Evolutionary conservation across 139 green algal species (phyloP).

Genomic region (Coccomyxa sp.): DNA sequence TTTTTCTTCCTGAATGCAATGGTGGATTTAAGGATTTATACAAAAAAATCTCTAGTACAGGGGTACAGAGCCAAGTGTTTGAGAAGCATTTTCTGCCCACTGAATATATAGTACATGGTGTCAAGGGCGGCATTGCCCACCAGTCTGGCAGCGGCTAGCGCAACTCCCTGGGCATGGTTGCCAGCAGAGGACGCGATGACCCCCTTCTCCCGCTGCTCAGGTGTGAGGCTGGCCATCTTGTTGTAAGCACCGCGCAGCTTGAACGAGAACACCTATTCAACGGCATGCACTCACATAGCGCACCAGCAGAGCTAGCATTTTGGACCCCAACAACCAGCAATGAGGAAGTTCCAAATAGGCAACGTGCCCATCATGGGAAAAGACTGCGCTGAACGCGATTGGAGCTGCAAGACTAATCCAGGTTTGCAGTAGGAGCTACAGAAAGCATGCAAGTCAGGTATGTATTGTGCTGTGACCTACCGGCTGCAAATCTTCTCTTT

Average conservation of each 20-base stretch:
- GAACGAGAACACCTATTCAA: constrained; percentile 81
- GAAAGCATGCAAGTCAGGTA: no score
- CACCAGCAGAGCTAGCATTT: neutral
- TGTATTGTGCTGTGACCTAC: constrained; percentile 11
- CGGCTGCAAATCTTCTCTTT: constrained; percentile 94
- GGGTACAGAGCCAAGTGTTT: neutral
- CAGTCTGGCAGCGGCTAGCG: constrained; percentile 68
- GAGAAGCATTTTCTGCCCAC: no score
- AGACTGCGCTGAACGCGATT: neutral
- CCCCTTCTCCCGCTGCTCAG: constrained; percentile 63
- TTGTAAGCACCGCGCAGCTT: constrained; percentile 93
- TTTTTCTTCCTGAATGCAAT: no score
- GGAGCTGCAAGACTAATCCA: neutral
- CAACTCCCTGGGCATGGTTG: constrained; percentile 96
- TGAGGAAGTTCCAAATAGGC: neutral
- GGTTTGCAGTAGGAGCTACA: neutral
- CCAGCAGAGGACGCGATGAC: constrained; percentile 91
- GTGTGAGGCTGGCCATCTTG: constrained; percentile 81
- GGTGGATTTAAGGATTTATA: no score
- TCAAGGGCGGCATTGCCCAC: constrained; percentile 27
- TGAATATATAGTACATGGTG: no score
- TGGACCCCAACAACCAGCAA: neutral
- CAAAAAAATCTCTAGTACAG: no score
- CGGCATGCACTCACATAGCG: neutral
- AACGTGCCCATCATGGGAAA: neutral